Percentiles rank a stretch among this genome's conserved stretches.
phyloP scores from a whole-genome alignment of 805 yeast genomes.

The Suhomyces pyralidae region DNA sequence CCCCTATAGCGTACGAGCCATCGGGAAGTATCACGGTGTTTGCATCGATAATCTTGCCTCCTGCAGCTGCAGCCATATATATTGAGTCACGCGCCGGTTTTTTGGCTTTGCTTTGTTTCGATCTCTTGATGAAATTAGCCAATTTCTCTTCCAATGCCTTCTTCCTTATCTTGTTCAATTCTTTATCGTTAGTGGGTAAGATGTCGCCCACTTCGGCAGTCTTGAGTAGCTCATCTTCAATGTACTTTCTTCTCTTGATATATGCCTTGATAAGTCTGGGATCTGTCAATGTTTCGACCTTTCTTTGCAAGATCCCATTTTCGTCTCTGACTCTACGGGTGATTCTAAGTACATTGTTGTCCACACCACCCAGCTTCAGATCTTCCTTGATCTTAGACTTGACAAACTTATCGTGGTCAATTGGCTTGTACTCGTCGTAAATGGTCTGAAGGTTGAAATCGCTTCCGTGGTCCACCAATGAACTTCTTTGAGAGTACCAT shows the following conservation, averaged over 20 bases:
- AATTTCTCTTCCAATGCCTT: conserved; percentile 78
- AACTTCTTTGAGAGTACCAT: conserved; percentile 81
- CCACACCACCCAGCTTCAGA: conserved; percentile 21
- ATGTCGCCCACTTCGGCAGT: conserved; percentile 71
- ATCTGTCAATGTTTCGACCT: conserved; percentile 73
- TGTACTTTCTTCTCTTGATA: conserved; percentile 63
- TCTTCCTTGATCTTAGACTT: conserved; percentile 35
- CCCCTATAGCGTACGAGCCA: conserved; percentile 47
- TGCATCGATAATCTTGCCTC: conserved; percentile 41
- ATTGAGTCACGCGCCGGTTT: conserved; percentile 32
- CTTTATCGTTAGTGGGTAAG: conserved; percentile 77
- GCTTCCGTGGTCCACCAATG: conserved; percentile 41
- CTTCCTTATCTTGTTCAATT: conserved; percentile 72
- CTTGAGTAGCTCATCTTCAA: conserved; percentile 51
- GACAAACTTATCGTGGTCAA: conserved; percentile 28
- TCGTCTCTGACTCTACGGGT: conserved; percentile 79
- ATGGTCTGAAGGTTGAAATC: conserved; percentile 38
- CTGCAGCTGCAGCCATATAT: conserved; percentile 42
- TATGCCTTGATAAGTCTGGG: conserved; percentile 86
- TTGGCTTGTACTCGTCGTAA: conserved; percentile 38
- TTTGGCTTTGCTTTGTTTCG: conserved; percentile 32
- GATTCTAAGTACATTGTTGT: conserved; percentile 41
- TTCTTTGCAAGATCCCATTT: conserved; percentile 82
- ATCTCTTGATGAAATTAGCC: conserved; percentile 74
- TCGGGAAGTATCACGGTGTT: conserved; percentile 44